Percentiles rank a stretch among this genome's conserved stretches.
Evolutionary conservation across 768 basidiomycete genomes (phyloP).

Genomic region (Candolleomyces eurysporus): DNA sequence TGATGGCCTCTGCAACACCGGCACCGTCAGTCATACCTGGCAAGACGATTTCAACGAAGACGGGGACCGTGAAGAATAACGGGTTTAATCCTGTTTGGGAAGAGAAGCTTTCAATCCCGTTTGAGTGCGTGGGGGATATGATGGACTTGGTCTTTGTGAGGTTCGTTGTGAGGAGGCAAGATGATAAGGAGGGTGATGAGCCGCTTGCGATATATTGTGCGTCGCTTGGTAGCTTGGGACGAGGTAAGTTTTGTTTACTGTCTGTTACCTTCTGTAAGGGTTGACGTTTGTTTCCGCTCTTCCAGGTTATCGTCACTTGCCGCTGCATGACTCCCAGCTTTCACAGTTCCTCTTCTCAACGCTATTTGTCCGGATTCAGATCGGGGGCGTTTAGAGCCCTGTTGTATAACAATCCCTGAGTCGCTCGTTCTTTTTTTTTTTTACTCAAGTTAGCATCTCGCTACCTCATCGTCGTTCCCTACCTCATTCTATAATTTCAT

Average conservation of each 20-base stretch:
- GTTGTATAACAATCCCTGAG: background rate
- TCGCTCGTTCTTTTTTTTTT: background rate
- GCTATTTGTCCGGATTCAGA: constrained; percentile 68
- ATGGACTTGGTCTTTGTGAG: constrained; percentile 82
- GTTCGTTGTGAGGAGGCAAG: constrained; percentile 73
- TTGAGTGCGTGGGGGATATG: constrained; percentile 78
- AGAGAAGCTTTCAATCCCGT: constrained; percentile 65
- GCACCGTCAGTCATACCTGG: constrained; percentile 15
- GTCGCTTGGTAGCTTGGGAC: constrained; percentile 70
- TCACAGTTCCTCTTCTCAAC: constrained; percentile 93
- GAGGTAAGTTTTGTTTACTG: constrained; percentile 44
- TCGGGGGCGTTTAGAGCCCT: background rate
- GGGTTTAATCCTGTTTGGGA: constrained; percentile 95
- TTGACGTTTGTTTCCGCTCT: background rate
- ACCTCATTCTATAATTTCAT: too few relatives aligned
- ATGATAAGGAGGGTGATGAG: constrained; percentile 51
- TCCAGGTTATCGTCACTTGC: constrained; percentile 85
- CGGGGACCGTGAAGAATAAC: constrained; percentile 77
- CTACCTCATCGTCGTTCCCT: too few relatives aligned
- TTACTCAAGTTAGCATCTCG: too few relatives aligned
- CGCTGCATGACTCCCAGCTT: constrained; percentile 85
- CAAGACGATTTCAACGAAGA: constrained; percentile 52
- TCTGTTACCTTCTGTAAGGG: constrained; percentile 2
- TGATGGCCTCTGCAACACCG: background rate
- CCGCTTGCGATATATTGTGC: constrained; percentile 77